A percentile compares a stretch with the other conserved stretches of the same genome.
Evolutionary conservation across 352 stramenopile species (phyloP).

Genomic region (Pythium brassicae): DNA sequence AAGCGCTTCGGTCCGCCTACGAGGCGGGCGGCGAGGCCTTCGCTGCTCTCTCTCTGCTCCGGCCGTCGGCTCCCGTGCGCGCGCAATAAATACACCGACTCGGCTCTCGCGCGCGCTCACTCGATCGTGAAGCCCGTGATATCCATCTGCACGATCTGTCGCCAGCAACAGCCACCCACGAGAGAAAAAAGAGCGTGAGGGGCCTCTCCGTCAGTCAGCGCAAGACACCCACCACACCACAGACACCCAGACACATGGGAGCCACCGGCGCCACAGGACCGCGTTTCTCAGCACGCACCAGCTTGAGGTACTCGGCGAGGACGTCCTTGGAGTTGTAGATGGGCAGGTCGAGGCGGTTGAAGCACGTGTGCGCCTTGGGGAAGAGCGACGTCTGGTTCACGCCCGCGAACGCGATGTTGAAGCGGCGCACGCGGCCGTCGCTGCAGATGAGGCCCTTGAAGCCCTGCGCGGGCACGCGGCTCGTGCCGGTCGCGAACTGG

Average conservation of each 20-base stretch:
- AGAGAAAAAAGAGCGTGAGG: too few species aligned
- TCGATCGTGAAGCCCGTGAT: conserved; percentile 93
- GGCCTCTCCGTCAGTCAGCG: not conserved
- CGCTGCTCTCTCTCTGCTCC: conserved; percentile 1
- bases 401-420: conserved; percentile 71
- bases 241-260: too few species aligned
- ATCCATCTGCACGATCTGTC: conserved; percentile 95
- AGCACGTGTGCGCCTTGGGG: conserved; percentile 82
- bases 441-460: conserved; percentile 85
- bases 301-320: conserved; percentile 66
- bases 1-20: not conserved
- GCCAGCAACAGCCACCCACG: not conserved
- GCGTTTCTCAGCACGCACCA: conserved; percentile 21
- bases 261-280: too few species aligned
- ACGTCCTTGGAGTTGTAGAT: conserved; percentile 67
- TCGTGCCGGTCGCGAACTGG: conserved; percentile 81
- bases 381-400: conserved; percentile 63
- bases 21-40: not conserved
- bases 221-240: not conserved
- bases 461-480: conserved; percentile 71
- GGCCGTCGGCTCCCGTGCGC: not conserved
- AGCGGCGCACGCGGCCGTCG: conserved; percentile 69
- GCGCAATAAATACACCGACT: conserved; percentile 4
- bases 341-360: conserved; percentile 77
- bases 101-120: conserved; percentile 18